Conservation (phyloP, 2,329 filamentous ascomycete species). For the Epichloe brachyelytri region DNA sequence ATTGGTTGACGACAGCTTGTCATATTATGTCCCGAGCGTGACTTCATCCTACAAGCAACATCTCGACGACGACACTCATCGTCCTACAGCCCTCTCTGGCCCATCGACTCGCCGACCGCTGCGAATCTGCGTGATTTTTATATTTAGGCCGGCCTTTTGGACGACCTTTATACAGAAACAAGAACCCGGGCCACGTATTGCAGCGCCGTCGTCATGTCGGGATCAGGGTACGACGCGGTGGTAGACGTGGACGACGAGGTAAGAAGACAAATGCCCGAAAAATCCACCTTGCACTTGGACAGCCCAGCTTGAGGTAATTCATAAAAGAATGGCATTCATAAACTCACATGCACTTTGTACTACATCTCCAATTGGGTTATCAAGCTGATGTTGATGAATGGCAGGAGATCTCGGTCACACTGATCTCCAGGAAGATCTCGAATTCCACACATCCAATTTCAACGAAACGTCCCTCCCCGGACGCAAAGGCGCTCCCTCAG, state of each 20-base stretch:
- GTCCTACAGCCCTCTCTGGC: background rate
- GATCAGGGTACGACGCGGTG: slow-evolving; percentile 90
- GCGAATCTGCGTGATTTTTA: background rate
- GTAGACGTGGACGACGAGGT: slow-evolving; percentile 97
- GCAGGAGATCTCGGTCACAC: slow-evolving; percentile 96
- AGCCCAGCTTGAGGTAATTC: background rate
- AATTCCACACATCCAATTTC: slow-evolving; percentile 93
- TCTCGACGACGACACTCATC: background rate
- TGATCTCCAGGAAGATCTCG: slow-evolving; percentile 95
- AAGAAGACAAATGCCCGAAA: slow-evolving; percentile 4
- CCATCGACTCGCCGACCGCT: background rate
- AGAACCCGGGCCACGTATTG: slow-evolving; percentile 10
- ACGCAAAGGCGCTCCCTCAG: slow-evolving; percentile 33
- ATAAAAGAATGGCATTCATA: background rate
- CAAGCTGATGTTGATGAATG: background rate
- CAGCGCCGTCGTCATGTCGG: slow-evolving; percentile 46
- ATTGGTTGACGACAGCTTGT: background rate
- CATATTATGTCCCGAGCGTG: background rate
- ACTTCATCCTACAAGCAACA: background rate
- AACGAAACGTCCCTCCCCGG: slow-evolving; percentile 41
- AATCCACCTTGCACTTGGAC: background rate
- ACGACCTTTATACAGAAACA: background rate
- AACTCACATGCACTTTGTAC: background rate
- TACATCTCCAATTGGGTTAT: background rate
- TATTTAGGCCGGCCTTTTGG: background rate